These are phyloP conservation scores for Penicillium psychrofluorescens DNA, from an alignment of 495 filamentous ascomycete species.

Conservation along the genomic window DNA sequence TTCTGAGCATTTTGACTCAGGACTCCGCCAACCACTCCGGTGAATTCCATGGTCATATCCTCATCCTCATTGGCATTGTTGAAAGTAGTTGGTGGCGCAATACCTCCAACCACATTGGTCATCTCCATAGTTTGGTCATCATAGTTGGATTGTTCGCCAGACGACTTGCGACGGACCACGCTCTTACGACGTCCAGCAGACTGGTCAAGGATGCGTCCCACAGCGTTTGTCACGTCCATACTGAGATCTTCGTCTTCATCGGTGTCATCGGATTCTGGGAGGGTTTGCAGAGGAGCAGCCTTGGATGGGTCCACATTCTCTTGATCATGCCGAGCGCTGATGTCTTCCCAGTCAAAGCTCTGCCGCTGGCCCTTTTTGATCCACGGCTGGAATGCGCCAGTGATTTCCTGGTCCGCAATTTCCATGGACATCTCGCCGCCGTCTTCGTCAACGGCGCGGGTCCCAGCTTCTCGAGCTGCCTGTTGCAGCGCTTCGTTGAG, in stretches of 20 bases:
- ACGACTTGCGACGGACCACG: constrained; percentile 28
- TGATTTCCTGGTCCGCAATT: constrained; percentile 75
- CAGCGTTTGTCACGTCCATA: constrained; percentile 76
- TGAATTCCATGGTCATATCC: constrained; percentile 80
- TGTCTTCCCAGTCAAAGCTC: constrained; percentile 40
- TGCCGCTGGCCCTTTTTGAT: constrained; percentile 44
- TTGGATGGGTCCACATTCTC: constrained; percentile 55
- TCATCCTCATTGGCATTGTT: constrained; percentile 50
- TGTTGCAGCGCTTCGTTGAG: constrained; percentile 72
- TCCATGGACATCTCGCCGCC: constrained; percentile 60
- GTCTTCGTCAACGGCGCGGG: constrained; percentile 50
- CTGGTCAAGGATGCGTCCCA: constrained; percentile 73
- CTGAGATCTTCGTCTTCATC: constrained; percentile 59
- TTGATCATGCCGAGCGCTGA: constrained; percentile 48
- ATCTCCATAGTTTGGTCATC: constrained; percentile 72
- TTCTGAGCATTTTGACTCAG: constrained; percentile 30
- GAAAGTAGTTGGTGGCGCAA: constrained; percentile 28
- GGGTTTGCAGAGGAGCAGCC: not conserved
- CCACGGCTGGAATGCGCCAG: constrained; percentile 66
- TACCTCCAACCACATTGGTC: constrained; percentile 66
- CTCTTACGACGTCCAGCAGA: constrained; percentile 26
- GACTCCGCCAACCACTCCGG: constrained; percentile 62
- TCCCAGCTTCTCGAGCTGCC: constrained; percentile 67
- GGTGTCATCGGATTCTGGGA: constrained; percentile 14
- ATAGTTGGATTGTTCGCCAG: constrained; percentile 32